Evolutionary conservation across 306 rosid genomes (phyloP), one percentile per base, ranked within the genome.

Genomic region (Citrullus colocynthis): DNA sequence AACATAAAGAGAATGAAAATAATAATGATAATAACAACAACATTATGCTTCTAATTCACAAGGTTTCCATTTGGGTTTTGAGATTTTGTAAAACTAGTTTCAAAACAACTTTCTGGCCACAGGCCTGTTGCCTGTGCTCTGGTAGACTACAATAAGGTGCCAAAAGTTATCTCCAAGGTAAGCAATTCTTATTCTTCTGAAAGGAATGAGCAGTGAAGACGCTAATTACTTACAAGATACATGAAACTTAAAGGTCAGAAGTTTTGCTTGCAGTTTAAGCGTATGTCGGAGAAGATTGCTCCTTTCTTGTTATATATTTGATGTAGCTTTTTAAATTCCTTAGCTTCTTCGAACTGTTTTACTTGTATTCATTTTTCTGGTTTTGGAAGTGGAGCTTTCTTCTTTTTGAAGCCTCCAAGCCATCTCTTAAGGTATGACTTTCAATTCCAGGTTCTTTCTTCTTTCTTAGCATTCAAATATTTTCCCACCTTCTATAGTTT

Each of bases 121-220:
- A 51, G 56, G 9, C 57, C 20, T 16, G 57, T 52, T 2, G 57
- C 57, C 42, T 15, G 30, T 51, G 76, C 76, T 6, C 44, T 3
- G 24, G 21, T 44, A 9, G 3, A 16, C 60, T 13, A 49, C 28
- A 49, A 28, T 45, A 48, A 72, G 59, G 60, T 72, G 77, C 77
- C 44, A 49, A 49, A 72, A 49, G 28, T 72, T 72, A 28, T 51
- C 16, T 48, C 59, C 60, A 72, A 72, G 77, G 42, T 52, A 74
- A 74, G 49, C 49, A 74, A 74, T 74, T 52, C 78, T 74, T 32
- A 74, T 74, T 74, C 78, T 34, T 74, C 10, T 70, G 17, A 70
- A 70, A 70, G 16, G 52, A 44, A 28, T 14, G 4, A 3, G 57
- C 7, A 21, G 30, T n/a, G 24, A 69, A 42, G 75, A 69, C 20